These are phyloP conservation scores for Fallopia convolvulus DNA, from an alignment of 148 eudicot genomes.

Conservation along the genomic window DNA sequence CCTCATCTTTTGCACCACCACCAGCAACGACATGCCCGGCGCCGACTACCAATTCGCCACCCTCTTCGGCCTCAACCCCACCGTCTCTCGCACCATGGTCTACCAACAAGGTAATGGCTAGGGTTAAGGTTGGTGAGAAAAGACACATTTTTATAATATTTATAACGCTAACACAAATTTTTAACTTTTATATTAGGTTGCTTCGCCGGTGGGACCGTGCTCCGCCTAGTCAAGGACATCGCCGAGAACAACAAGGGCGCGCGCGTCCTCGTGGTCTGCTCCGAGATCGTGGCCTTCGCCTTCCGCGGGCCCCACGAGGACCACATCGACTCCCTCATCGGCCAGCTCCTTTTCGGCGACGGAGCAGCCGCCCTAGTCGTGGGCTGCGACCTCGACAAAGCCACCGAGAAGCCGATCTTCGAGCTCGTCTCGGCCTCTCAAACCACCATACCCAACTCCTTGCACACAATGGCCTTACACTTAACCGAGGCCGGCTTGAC, in stretches of 20 bases:
- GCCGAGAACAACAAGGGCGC: too few species aligned
- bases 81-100: slow-evolving; percentile 8
- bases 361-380: slow-evolving; percentile 9
- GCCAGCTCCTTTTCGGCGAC: slow-evolving; percentile 7
- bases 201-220: neutral
- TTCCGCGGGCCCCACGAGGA: slow-evolving; percentile 4
- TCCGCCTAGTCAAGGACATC: slow-evolving; percentile 9
- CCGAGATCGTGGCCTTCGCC: neutral
- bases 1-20: slow-evolving; percentile 11
- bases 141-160: too few species aligned
- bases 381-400: neutral
- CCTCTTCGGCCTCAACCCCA: slow-evolving; percentile 11
- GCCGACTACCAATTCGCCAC: slow-evolving; percentile 7
- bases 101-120: neutral
- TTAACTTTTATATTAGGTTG: too few species aligned
- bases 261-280: neutral
- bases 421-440: neutral
- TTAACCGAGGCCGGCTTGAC: neutral
- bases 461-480: neutral
- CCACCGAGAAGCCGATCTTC: slow-evolving; percentile 1
- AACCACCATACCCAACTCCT: too few species aligned
- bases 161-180: too few species aligned
- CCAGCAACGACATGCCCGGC: slow-evolving; percentile 15
- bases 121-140: too few species aligned
- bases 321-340: neutral